phyloP scores from a whole-genome alignment of 1,284 basidiomycete genomes.

The Cryptococcus sp. region DNA sequence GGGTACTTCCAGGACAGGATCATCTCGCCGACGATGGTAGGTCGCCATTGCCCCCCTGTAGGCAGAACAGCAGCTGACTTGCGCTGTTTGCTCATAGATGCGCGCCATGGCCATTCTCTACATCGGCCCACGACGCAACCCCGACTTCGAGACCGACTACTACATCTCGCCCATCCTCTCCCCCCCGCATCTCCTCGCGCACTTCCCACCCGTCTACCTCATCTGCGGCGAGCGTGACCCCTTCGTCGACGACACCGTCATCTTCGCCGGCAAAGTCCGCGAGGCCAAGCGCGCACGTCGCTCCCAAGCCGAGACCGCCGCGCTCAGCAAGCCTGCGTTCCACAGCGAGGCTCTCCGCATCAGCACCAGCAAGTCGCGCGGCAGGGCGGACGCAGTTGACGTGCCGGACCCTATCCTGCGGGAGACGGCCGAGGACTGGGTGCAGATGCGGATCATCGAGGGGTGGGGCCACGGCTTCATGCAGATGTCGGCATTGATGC shows the following conservation, averaged over 20 bases:
- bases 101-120: slow-evolving; percentile 98
- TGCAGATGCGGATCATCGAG: slow-evolving; percentile 83
- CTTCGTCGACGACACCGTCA: slow-evolving; percentile 89
- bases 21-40: slow-evolving; percentile 84
- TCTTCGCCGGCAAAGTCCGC: slow-evolving; percentile 86
- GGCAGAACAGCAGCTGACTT: too few species aligned
- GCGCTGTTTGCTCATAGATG: slow-evolving; percentile 61
- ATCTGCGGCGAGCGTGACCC: slow-evolving; percentile 95
- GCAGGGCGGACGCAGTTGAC: slow-evolving; percentile 30
- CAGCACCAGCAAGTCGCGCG: slow-evolving; percentile 44
- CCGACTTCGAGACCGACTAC: slow-evolving; percentile 92
- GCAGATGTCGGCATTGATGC: slow-evolving; percentile 86
- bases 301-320: slow-evolving; percentile 54
- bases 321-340: slow-evolving; percentile 30
- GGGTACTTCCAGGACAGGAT: slow-evolving; percentile 92
- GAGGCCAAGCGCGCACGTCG: slow-evolving; percentile 84
- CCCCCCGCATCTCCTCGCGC: slow-evolving; percentile 74
- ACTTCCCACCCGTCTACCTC: slow-evolving; percentile 89
- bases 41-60: slow-evolving; percentile 33
- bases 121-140: slow-evolving; percentile 85
- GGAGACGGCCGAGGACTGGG: slow-evolving; percentile 89
- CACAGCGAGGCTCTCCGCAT: slow-evolving; percentile 53
- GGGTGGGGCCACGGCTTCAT: slow-evolving; percentile 92
- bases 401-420: slow-evolving; percentile 54
- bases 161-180: slow-evolving; percentile 90